These are phyloP conservation scores for Fusarium aywerte DNA, from an alignment of 2,329 filamentous ascomycete genomes.

Conservation along the genomic window DNA sequence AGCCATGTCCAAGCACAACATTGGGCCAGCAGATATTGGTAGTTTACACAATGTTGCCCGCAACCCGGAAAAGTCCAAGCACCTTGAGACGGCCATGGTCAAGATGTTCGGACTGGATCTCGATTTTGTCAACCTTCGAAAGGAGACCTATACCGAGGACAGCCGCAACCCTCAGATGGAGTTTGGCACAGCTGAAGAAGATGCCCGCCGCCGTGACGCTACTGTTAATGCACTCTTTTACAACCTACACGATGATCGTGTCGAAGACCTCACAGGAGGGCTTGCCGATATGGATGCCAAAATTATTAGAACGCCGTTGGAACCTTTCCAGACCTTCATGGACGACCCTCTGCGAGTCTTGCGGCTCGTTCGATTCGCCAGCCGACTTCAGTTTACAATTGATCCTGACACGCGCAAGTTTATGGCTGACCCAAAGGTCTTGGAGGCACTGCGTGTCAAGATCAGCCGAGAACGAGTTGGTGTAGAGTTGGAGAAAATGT, in stretches of 20 bases:
- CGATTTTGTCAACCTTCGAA: slow-evolving; percentile 93
- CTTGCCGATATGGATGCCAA: slow-evolving; percentile 77
- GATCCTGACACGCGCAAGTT: slow-evolving; percentile 73
- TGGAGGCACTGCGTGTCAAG: slow-evolving; percentile 81
- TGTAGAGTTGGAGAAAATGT: slow-evolving; percentile 89
- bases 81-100: slow-evolving; percentile 90
- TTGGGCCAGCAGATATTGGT: slow-evolving; percentile 70
- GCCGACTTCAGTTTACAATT: slow-evolving; percentile 82
- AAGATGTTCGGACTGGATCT: slow-evolving; percentile 87
- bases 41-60: slow-evolving; percentile 87
- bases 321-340: slow-evolving; percentile 90
- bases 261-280: slow-evolving; percentile 90
- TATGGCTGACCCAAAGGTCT: slow-evolving; percentile 84
- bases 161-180: slow-evolving; percentile 93
- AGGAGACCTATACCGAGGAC: slow-evolving; percentile 89
- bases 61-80: slow-evolving; percentile 96
- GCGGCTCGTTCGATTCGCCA: slow-evolving; percentile 89
- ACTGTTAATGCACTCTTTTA: slow-evolving; percentile 97
- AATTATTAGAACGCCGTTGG: slow-evolving; percentile 85
- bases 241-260: slow-evolving; percentile 80
- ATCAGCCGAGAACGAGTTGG: slow-evolving; percentile 93
- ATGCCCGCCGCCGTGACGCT: slow-evolving; percentile 88
- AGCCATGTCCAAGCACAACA: slow-evolving; percentile 69
- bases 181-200: slow-evolving; percentile 91
- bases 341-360: slow-evolving; percentile 92